These are phyloP conservation scores for Ogataea trehalophila DNA, from an alignment of 805 yeast species.

Conservation along the genomic window DNA sequence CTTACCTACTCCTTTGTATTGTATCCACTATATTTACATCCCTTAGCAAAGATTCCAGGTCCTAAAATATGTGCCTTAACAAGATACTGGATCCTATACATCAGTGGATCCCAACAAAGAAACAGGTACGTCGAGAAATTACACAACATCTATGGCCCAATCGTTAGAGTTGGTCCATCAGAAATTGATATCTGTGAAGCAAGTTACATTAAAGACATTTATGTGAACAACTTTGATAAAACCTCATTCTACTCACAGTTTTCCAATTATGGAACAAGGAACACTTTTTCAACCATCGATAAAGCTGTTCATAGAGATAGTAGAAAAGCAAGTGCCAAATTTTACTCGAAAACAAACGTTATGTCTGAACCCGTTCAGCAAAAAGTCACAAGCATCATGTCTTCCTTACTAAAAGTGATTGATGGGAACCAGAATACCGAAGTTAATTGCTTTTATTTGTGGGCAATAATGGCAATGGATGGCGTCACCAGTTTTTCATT, in stretches of 20 bases:
- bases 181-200: slow-evolving; percentile 56
- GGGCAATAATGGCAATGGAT: slow-evolving; percentile 70
- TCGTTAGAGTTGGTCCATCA: slow-evolving; percentile 55
- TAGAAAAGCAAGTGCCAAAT: slow-evolving; percentile 36
- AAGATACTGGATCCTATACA: slow-evolving; percentile 35
- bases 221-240: slow-evolving; percentile 53
- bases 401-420: slow-evolving; percentile 24
- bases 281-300: slow-evolving; percentile 54
- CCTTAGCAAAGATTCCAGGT: slow-evolving; percentile 52
- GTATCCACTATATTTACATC: slow-evolving; percentile 45
- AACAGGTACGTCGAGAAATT: slow-evolving; percentile 43
- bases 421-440: slow-evolving; percentile 20
- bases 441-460: slow-evolving; percentile 56
- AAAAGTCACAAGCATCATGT: slow-evolving; percentile 32
- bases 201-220: slow-evolving; percentile 48
- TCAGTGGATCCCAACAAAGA: slow-evolving; percentile 44
- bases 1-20: slow-evolving; percentile 22
- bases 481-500: slow-evolving; percentile 57
- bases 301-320: slow-evolving; percentile 42
- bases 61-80: slow-evolving; percentile 49
- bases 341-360: slow-evolving; percentile 42
- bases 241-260: slow-evolving; percentile 55
- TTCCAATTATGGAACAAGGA: slow-evolving; percentile 49
- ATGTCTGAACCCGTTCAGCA: slow-evolving; percentile 28
- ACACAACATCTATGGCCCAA: slow-evolving; percentile 56